Base-by-base conservation (phyloP, 164 flowering plant species). In the Liriodendron chinense region DNA sequence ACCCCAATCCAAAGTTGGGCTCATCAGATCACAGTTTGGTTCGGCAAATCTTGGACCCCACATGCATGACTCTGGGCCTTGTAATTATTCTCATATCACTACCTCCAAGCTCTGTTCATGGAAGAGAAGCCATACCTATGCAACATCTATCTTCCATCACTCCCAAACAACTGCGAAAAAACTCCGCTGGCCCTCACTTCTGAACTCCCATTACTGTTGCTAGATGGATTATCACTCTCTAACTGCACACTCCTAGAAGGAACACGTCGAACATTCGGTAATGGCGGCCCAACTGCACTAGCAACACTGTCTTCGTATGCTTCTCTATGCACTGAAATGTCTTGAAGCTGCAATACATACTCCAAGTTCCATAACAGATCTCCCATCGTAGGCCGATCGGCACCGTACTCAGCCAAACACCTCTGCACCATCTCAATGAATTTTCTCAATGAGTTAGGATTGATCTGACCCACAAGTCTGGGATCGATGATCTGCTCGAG, bases 351-450 rank as follows among this genome's bases (percentile, higher is more conserved):
- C 74, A 90, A 84, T 34, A 78, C 83, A 70, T 89, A 70, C 66
- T 90, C 96, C 84, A 92, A 80, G 59, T 90, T 92, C 96, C 96
- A 92, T 61, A 92, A 68, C 28, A 90, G 92, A 76, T 90, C 92
- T 47, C 96, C 94, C 88, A 90, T 90, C 0, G 83, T 81, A 25
- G 92, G 96, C 85, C 94, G 84, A 75, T 90, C 94, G 26, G 87
- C 87, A 6, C 90, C 91, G 78, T 84, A 86, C 0, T 92, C 94
- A n/a, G 92, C 87, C 80, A 91, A 84, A 73, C 97, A 92, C 78
- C 88, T 89, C 79, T 86, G 88, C 23, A 93, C 93, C 1, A 89
- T 89, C 65, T 92, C 93, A 13, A 80, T 87, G 61, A 76, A 88
- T 68, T 87, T 90, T 80, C 82, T 85, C 80, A 92, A 69, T 18